These are phyloP conservation scores for Chalara sp. DNA, from an alignment of 2,329 filamentous ascomycete genomes.

Conservation along the genomic window DNA sequence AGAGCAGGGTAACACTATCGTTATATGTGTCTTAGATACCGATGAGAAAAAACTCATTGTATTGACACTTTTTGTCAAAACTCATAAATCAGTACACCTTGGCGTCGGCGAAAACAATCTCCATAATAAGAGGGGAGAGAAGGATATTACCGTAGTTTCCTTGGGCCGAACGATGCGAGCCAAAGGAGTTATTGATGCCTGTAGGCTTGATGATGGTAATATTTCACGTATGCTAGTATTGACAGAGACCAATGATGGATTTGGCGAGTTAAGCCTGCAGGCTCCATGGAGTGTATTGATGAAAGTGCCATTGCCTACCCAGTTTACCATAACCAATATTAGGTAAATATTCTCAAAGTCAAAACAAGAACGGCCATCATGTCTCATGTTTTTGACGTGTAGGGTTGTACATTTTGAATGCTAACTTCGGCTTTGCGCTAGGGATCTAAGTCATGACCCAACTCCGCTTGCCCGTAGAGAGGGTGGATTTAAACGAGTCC, in stretches of 20 bases:
- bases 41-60: constrained; percentile 62
- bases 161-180: constrained; percentile 34
- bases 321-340: constrained; percentile 52
- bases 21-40: constrained; percentile 65
- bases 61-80: constrained; percentile 50
- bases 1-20: constrained; percentile 45
- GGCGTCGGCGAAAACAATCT: constrained; percentile 9
- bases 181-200: constrained; percentile 65
- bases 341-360: constrained; percentile 11
- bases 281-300: constrained; percentile 68
- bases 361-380: no score
- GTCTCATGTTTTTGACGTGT: no score
- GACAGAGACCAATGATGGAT: constrained; percentile 56
- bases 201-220: constrained; percentile 60
- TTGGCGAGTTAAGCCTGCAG: constrained; percentile 63
- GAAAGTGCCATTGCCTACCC: constrained; percentile 54
- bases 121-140: constrained; percentile 22
- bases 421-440: no score
- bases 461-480: constrained; percentile 48
- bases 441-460: constrained; percentile 50
- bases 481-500: constrained; percentile 36
- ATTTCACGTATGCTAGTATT: constrained; percentile 65
- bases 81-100: constrained; percentile 13
- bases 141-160: constrained; percentile 22
- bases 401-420: no score